A percentile compares a stretch with the other conserved stretches of the same genome.
Conservation (phyloP, 2,329 filamentous ascomycete genomes). For the Colletotrichum echinochloae region DNA sequence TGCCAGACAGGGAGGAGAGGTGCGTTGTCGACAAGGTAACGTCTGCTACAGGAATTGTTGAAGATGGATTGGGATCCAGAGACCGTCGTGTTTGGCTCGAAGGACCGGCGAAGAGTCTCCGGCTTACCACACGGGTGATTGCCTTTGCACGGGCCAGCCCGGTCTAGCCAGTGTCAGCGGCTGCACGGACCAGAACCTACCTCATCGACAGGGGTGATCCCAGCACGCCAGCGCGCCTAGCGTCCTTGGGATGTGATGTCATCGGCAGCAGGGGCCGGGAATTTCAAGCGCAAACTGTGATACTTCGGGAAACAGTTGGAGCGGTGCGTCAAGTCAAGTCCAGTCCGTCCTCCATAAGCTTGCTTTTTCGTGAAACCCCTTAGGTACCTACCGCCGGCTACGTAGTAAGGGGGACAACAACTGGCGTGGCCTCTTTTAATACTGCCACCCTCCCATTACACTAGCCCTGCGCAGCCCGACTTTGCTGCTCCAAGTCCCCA, state of each 20-base stretch:
- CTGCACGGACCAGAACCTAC: constrained; percentile 26
- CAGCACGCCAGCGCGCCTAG: background rate
- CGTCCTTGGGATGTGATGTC: constrained; percentile 33
- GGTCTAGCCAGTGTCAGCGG: constrained; percentile 29
- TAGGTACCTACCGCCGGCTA: background rate
- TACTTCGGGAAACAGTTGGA: constrained; percentile 27
- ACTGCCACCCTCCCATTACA: background rate
- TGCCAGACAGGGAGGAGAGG: constrained; percentile 3
- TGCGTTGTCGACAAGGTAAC: constrained; percentile 21
- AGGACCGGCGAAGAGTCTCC: constrained; percentile 36
- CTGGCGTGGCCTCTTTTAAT: constrained; percentile 25
- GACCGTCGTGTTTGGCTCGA: background rate
- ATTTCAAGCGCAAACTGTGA: constrained; percentile 28
- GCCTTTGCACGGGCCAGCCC: constrained; percentile 22
- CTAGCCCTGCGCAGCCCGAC: background rate
- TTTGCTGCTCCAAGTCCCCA: background rate
- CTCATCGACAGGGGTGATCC: constrained; percentile 23
- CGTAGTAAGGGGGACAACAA: background rate
- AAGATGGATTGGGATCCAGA: background rate
- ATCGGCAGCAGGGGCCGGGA: constrained; percentile 21
- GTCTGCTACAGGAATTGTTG: background rate
- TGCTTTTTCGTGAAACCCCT: constrained; percentile 37
- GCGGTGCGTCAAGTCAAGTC: constrained; percentile 8
- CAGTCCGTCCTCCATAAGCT: constrained; percentile 23
- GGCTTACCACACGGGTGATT: constrained; percentile 19